phyloP scores from a whole-genome alignment of 2,329 filamentous ascomycete species.

The Leptographium galeiforme region DNA sequence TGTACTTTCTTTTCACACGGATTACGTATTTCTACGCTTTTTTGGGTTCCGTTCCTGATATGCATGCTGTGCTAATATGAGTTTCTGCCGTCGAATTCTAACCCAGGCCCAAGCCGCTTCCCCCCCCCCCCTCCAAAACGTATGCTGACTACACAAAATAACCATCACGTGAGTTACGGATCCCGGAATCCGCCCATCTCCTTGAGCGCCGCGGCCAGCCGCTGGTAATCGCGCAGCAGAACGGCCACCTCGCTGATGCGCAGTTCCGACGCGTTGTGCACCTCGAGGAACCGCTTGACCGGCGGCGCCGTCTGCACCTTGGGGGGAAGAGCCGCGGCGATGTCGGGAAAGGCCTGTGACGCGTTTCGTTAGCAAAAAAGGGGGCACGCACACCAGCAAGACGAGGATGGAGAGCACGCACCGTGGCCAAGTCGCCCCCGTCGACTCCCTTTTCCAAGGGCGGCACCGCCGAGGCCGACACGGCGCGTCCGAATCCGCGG shows the following conservation, averaged over 20 bases:
- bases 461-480: constrained; percentile 24
- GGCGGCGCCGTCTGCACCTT: constrained; percentile 52
- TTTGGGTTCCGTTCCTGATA: no score
- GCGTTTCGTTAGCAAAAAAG: not conserved
- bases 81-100: no score
- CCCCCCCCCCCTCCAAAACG: no score
- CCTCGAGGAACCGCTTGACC: constrained; percentile 58
- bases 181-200: constrained; percentile 47
- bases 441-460: constrained; percentile 23
- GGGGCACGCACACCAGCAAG: not conserved
- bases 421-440: constrained; percentile 43
- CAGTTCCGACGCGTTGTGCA: constrained; percentile 56
- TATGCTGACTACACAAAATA: no score
- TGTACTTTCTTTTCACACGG: no score
- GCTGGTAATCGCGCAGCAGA: constrained; percentile 60
- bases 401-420: constrained; percentile 21
- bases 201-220: constrained; percentile 52
- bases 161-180: no score
- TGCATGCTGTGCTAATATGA: no score
- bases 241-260: constrained; percentile 61
- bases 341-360: constrained; percentile 46
- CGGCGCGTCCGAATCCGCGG: constrained; percentile 55
- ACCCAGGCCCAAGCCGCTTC: no score
- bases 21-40: no score
- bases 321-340: constrained; percentile 39